These are phyloP conservation scores for Annulohypoxylon maeteangense DNA, from an alignment of 495 filamentous ascomycete genomes.

Conservation along the genomic window DNA sequence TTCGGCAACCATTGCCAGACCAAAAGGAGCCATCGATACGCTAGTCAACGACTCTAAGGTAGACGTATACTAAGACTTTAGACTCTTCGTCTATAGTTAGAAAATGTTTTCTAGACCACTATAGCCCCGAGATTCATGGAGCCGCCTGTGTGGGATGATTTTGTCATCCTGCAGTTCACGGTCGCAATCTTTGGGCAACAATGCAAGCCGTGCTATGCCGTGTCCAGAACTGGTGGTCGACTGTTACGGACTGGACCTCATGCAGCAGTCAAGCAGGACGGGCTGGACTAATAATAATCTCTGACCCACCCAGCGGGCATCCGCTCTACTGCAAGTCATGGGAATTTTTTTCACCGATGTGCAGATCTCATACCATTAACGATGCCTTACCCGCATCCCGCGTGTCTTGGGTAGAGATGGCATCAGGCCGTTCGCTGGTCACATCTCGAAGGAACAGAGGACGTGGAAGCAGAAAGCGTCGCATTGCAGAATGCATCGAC, in stretches of 20 bases:
- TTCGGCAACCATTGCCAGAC: slow-evolving; percentile 16
- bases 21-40: slow-evolving; percentile 12
- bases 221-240: slow-evolving; percentile 33
- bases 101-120: slow-evolving; percentile 28
- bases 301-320: slow-evolving; percentile 26
- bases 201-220: slow-evolving; percentile 30
- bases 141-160: slow-evolving; percentile 37
- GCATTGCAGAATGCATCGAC: slow-evolving; percentile 34
- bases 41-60: slow-evolving; percentile 1
- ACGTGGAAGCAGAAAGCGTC: slow-evolving; percentile 29
- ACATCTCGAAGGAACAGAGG: slow-evolving; percentile 33
- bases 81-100: not conserved
- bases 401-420: slow-evolving; percentile 30
- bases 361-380: slow-evolving; percentile 37
- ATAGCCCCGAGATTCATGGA: slow-evolving; percentile 19
- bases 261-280: slow-evolving; percentile 35
- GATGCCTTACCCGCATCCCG: slow-evolving; percentile 31
- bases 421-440: slow-evolving; percentile 30
- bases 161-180: slow-evolving; percentile 36
- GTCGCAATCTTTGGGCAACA: slow-evolving; percentile 24
- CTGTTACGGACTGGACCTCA: slow-evolving; percentile 27
- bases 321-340: slow-evolving; percentile 42
- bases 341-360: slow-evolving; percentile 43
- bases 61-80: not conserved
- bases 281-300: slow-evolving; percentile 40